These are phyloP conservation scores for Triangularia setosa DNA, from an alignment of 2,329 filamentous ascomycete genomes.

Conservation along the genomic window DNA sequence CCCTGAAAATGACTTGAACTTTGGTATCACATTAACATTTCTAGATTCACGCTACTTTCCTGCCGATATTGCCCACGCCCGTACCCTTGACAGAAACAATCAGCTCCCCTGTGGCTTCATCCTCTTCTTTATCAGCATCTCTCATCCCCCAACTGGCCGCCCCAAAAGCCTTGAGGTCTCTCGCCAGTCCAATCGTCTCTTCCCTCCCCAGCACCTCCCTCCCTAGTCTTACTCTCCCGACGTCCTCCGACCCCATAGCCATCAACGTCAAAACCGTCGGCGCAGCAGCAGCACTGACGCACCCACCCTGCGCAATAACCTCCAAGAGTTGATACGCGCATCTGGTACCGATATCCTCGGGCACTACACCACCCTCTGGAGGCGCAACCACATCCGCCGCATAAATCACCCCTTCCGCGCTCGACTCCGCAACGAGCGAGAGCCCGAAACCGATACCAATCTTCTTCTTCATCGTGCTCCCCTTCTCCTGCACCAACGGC, in stretches of 20 bases:
- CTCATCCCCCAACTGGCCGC: constrained; percentile 87
- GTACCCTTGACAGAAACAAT: constrained; percentile 87
- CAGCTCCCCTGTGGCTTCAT: constrained; percentile 59
- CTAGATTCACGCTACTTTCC: constrained; percentile 66
- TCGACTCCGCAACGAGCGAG: constrained; percentile 89
- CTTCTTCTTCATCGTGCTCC: constrained; percentile 55
- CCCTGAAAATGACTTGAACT: neutral
- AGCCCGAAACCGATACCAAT: constrained; percentile 89
- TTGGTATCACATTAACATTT: neutral
- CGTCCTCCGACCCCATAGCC: constrained; percentile 97
- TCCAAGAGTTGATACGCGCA: constrained; percentile 90
- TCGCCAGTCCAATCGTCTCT: constrained; percentile 71
- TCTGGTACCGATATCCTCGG: constrained; percentile 84
- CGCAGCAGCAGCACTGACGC: constrained; percentile 67
- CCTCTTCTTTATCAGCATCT: constrained; percentile 63
- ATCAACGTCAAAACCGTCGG: constrained; percentile 79
- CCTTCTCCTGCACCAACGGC: constrained; percentile 52
- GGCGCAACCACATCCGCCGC: constrained; percentile 78
- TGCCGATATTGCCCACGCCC: constrained; percentile 90
- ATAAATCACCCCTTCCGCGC: constrained; percentile 73
- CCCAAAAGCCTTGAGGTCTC: constrained; percentile 85
- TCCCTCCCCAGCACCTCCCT: constrained; percentile 78
- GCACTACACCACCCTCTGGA: constrained; percentile 73
- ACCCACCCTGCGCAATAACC: constrained; percentile 76
- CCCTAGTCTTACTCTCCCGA: constrained; percentile 79